Percentiles rank a stretch among this genome's conserved stretches.
phyloP scores from a whole-genome alignment of 306 rosid species.

The Casuarina equisetifolia region DNA sequence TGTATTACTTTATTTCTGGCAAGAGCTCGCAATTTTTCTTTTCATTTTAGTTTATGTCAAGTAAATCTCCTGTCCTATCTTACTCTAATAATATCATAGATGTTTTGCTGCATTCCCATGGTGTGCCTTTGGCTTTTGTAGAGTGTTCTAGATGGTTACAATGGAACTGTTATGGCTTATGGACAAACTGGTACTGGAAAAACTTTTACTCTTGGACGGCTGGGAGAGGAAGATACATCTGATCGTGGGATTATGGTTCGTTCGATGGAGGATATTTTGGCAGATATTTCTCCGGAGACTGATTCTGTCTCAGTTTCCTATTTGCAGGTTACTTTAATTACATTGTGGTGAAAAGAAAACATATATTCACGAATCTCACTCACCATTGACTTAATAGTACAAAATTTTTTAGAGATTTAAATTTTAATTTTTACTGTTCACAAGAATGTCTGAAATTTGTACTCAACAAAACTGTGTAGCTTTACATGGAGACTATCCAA shows the following conservation, averaged over 20 bases:
- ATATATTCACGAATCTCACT: not conserved
- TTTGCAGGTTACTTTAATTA: conserved; percentile 61
- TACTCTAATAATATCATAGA: not conserved
- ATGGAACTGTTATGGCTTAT: conserved; percentile 99
- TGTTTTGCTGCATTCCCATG: not conserved
- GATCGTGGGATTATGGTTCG: conserved; percentile 97
- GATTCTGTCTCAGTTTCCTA: conserved; percentile 79
- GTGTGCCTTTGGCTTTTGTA: conserved; percentile 31
- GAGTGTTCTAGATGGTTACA: conserved; percentile 96
- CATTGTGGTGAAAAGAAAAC: not conserved
- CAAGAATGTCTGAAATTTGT: conserved; percentile 20
- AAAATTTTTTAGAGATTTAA: not conserved
- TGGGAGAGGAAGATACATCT: conserved; percentile 83
- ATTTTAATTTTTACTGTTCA: not conserved
- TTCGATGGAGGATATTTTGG: conserved; percentile 91
- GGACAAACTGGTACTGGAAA: conserved; percentile 99
- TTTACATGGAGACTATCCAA: conserved; percentile 92
- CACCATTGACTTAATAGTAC: not conserved
- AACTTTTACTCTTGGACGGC: conserved; percentile 89
- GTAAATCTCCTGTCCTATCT: not conserved
- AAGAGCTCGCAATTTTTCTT: conserved; percentile 13
- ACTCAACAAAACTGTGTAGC: conserved; percentile 47
- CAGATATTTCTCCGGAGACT: conserved; percentile 65
- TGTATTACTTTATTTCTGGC: conserved; percentile 4
- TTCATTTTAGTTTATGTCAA: conserved; percentile 20